Conservation (phyloP, 179 eudicot species). For the Beta corolliflora region DNA sequence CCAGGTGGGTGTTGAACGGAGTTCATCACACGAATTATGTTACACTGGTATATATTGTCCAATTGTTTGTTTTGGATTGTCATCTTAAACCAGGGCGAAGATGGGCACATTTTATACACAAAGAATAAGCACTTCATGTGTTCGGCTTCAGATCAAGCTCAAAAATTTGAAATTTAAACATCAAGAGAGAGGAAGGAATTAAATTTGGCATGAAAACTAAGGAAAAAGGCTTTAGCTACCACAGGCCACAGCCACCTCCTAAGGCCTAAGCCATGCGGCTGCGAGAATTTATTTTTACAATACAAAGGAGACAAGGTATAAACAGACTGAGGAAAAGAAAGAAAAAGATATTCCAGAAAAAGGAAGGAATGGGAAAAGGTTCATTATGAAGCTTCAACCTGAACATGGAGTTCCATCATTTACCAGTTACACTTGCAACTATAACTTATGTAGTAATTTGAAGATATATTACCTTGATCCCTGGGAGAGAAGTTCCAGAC, state of each 20-base stretch:
- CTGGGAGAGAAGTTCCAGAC: slow-evolving; percentile 43
- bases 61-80: neutral
- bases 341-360: neutral
- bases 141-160: neutral
- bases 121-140: neutral
- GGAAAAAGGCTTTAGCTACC: too few species aligned
- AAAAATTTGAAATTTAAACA: neutral
- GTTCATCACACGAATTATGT: too few species aligned
- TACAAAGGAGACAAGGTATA: too few species aligned
- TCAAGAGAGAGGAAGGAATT: neutral
- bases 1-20: too few species aligned
- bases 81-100: neutral
- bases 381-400: neutral
- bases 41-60: neutral
- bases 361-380: neutral
- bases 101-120: neutral
- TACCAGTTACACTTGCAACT: too few species aligned
- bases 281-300: too few species aligned
- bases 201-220: neutral
- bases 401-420: neutral
- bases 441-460: neutral
- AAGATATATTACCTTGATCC: slow-evolving; percentile 38
- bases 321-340: neutral
- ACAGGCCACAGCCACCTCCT: too few species aligned
- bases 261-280: too few species aligned